These are phyloP conservation scores for Phalaenopsis equestris DNA, from an alignment of 106 monocot genomes.

Conservation along the genomic window DNA sequence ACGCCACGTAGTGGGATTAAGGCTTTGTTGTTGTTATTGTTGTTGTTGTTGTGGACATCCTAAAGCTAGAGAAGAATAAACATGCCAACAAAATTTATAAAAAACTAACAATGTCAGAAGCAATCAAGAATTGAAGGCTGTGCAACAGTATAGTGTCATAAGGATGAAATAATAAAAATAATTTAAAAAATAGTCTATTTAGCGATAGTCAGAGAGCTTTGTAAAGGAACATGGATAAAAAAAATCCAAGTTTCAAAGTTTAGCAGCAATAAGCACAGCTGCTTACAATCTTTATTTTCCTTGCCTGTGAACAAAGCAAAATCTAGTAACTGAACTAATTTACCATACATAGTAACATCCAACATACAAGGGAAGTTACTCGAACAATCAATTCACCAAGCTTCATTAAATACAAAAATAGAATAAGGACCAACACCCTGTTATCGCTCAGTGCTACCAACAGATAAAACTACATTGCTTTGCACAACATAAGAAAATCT, in stretches of 20 bases:
- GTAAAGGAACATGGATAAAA: background rate
- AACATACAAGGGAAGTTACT: background rate
- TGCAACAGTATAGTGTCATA: background rate
- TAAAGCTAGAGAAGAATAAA: background rate
- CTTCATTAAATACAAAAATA: background rate
- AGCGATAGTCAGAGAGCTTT: background rate
- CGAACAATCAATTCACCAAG: background rate
- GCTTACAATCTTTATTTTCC: background rate
- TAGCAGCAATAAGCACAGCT: background rate
- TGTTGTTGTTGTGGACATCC: no score
- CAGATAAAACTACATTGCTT: background rate
- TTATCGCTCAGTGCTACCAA: background rate
- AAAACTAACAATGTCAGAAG: background rate
- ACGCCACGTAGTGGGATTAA: no score
- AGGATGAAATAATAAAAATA: background rate
- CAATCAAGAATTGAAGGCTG: background rate
- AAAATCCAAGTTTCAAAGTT: background rate
- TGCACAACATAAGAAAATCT: background rate
- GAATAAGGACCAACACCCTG: background rate
- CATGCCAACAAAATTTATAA: background rate
- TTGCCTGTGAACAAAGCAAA: background rate
- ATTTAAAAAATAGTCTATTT: background rate
- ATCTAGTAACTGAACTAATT: background rate
- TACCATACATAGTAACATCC: background rate
- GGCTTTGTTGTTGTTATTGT: no score